A percentile compares a stretch with the other conserved stretches of the same genome.
Evolutionary conservation across 805 yeast species (phyloP).

Genomic region (Wickerhamomyces bisporus): DNA sequence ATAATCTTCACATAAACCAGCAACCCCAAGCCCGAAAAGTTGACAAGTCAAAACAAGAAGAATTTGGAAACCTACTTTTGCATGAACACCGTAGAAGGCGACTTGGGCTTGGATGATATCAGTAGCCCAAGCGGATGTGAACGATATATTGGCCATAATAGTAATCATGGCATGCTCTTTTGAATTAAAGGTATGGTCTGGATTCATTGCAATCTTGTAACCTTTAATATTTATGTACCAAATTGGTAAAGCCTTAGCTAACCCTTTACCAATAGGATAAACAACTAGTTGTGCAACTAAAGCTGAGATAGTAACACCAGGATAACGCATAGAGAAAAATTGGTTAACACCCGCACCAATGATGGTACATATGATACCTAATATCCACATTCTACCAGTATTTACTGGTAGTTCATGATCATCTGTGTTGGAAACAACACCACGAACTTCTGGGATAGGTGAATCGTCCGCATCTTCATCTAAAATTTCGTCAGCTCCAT

Average conservation of each 20-base stretch:
- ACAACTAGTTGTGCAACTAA: slow-evolving; percentile 50
- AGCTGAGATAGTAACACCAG: slow-evolving; percentile 41
- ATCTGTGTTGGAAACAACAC: slow-evolving; percentile 47
- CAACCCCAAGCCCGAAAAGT: slow-evolving; percentile 61
- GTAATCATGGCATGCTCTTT: slow-evolving; percentile 60
- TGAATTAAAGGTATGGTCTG: slow-evolving; percentile 48
- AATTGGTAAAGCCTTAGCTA: slow-evolving; percentile 25
- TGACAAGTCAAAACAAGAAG: slow-evolving; percentile 52
- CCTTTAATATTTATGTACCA: slow-evolving; percentile 18
- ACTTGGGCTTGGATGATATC: slow-evolving; percentile 50
- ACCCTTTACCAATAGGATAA: slow-evolving; percentile 44
- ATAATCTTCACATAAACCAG: slow-evolving; percentile 55
- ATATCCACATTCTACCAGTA: slow-evolving; percentile 47
- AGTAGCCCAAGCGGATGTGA: slow-evolving; percentile 50
- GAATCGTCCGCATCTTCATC: slow-evolving; percentile 17
- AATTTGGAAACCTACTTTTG: slow-evolving; percentile 46
- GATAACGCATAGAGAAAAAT: slow-evolving; percentile 48
- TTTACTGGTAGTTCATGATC: slow-evolving; percentile 42
- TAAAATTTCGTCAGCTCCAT: background rate
- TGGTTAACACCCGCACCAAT: slow-evolving; percentile 51
- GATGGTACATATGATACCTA: slow-evolving; percentile 42
- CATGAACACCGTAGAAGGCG: slow-evolving; percentile 39
- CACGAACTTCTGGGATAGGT: slow-evolving; percentile 51
- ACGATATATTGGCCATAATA: slow-evolving; percentile 44
- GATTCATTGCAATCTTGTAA: slow-evolving; percentile 39